These are phyloP conservation scores for Penicillium palitans DNA, from an alignment of 2,329 filamentous ascomycete species.

Conservation along the genomic window DNA sequence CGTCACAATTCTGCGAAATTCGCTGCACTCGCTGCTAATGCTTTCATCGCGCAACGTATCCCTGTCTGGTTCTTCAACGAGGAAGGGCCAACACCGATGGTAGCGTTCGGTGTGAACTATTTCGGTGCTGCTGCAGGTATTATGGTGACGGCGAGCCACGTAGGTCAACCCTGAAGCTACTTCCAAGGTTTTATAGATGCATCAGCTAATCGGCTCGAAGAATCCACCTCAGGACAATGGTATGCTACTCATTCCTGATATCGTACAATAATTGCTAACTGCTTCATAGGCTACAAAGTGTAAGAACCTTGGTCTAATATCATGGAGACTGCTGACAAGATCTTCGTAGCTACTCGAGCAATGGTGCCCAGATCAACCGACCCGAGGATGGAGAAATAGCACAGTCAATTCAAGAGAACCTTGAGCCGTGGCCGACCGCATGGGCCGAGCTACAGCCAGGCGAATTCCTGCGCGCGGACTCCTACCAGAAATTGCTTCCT, in stretches of 20 bases:
- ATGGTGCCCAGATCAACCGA: conserved; percentile 66
- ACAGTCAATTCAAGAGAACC: conserved; percentile 55
- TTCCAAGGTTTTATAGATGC: not conserved
- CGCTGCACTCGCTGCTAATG: conserved; percentile 60
- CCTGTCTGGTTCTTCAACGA: conserved; percentile 61
- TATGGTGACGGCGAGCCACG: conserved; percentile 66
- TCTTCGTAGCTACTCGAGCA: conserved; percentile 55
- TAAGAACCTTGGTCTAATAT: conserved; percentile 22
- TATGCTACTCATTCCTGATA: conserved; percentile 18
- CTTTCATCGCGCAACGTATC: conserved; percentile 59
- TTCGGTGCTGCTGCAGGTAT: conserved; percentile 59
- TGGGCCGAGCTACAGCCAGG: conserved; percentile 51
- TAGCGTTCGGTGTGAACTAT: conserved; percentile 60
- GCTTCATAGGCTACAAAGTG: conserved; percentile 59
- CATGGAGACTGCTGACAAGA: conserved; percentile 23
- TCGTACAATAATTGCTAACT: conserved; percentile 14
- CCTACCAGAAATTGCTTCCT: conserved; percentile 31
- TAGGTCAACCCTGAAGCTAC: conserved; percentile 26
- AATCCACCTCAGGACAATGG: conserved; percentile 65
- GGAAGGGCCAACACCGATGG: conserved; percentile 60
- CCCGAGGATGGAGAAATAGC: conserved; percentile 62
- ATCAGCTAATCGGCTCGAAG: conserved; percentile 25
- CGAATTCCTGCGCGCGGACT: conserved; percentile 30
- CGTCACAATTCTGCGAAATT: conserved; percentile 64
- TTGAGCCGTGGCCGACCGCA: conserved; percentile 50